Base-by-base conservation (phyloP, 2,329 filamentous ascomycete genomes). In the Fusarium devonianum region DNA sequence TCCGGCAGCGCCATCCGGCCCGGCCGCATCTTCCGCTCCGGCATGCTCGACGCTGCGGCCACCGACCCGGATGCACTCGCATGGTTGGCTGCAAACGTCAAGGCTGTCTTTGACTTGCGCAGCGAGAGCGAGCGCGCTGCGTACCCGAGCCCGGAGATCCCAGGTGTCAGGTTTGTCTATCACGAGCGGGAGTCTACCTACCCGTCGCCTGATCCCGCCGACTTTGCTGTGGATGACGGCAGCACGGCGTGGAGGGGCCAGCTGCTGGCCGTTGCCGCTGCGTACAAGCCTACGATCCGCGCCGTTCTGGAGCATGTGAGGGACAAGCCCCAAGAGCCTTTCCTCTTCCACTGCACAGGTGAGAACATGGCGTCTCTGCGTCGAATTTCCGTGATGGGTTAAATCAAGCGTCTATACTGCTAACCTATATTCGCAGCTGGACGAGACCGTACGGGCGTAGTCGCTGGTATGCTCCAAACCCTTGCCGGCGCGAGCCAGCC, bases 271-370 rank as follows among this genome's bases (percentile, higher is more conserved):
- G 72, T 81, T 33, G 57, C 79, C 36, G 60, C 71, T 7, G 66
- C 70, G 12, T 81, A 82, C 61, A 58, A 47, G 41, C 70, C 70
- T 6, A 72, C 68, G 14, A 75, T 80, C 57, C 71, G 65, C 28
- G 72, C 71, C 6, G 68, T 83, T 5, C 69, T 83, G 18, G 71
- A 78, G 60, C 75, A 77, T 48, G 69, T 82, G 8, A 68, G 76
- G 38, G 78, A 82, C 52, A 67, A 70, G 9, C 73, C 75, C 7
- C 48, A 62, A 1, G 73, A 79, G 60, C 71, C 74, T 12, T 73
- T 81, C 49, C 53, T 83, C 36, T 76, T 83, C 29, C 81, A 84
- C 63, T 84, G 80, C 63, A 81, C 76, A 7, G 80, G 79, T 80
- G 58, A 58, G 73, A 67, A 16, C 17, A 12, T 23, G 21, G 10